Conservation (phyloP, 331 rosid genomes). For the Pyracantha coccinea region DNA sequence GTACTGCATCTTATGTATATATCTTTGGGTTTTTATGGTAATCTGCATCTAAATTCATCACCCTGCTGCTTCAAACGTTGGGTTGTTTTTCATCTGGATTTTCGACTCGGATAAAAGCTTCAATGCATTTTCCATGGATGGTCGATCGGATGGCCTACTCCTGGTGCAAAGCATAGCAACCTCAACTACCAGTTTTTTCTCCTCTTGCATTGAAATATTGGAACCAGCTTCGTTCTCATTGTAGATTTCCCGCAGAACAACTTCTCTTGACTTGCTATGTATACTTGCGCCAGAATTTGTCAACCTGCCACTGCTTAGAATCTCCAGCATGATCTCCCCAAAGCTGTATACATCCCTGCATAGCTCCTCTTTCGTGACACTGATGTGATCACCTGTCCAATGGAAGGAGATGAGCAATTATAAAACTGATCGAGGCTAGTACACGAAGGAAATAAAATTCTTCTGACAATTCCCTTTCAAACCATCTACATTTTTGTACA, state of each 20-base stretch:
- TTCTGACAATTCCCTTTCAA: background rate
- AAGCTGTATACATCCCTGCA: constrained; percentile 58
- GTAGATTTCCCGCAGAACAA: constrained; percentile 50
- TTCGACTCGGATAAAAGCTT: constrained; percentile 58
- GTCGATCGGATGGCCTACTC: constrained; percentile 49
- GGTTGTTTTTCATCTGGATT: constrained; percentile 23
- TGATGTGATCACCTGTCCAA: constrained; percentile 43
- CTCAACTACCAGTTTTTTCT: constrained; percentile 47
- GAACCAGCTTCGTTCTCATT: constrained; percentile 47
- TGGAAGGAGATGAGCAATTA: background rate
- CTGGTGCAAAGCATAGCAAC: constrained; percentile 69
- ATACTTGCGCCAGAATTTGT: constrained; percentile 42
- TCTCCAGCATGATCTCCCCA: constrained; percentile 67
- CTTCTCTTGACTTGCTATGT: constrained; percentile 49
- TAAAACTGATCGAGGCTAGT: background rate
- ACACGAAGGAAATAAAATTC: background rate
- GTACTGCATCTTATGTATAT: constrained; percentile 15
- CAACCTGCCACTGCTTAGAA: constrained; percentile 52
- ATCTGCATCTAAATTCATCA: constrained; percentile 11
- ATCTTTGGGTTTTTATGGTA: background rate
- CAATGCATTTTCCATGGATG: constrained; percentile 64
- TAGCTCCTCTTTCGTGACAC: constrained; percentile 56
- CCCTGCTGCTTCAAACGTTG: constrained; percentile 21
- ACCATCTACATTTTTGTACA: background rate
- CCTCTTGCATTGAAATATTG: constrained; percentile 41